A percentile compares a stretch with the other conserved stretches of the same genome.
Evolutionary conservation across 148 eudicot species (phyloP).

Genomic region (Vaccinium darrowii): DNA sequence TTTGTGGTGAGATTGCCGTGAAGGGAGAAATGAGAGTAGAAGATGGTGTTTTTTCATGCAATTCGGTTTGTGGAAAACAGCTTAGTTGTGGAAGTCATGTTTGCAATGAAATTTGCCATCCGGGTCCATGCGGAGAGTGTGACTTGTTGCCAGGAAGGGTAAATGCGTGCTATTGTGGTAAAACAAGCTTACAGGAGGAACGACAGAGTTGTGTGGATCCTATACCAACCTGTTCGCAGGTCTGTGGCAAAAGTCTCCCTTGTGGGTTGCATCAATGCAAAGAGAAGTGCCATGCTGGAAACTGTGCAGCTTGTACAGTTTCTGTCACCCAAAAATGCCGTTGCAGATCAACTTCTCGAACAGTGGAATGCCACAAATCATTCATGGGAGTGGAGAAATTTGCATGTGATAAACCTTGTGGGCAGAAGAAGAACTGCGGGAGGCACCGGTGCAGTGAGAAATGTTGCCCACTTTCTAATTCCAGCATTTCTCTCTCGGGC

Average conservation of each 20-base stretch:
- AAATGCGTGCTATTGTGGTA: constrained; percentile 83
- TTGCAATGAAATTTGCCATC: constrained; percentile 72
- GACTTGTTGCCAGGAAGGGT: constrained; percentile 63
- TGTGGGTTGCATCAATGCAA: constrained; percentile 70
- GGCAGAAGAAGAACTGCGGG: constrained; percentile 89
- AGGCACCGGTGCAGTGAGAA: constrained; percentile 97
- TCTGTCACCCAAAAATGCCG: constrained; percentile 77
- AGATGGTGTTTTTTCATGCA: constrained; percentile 77
- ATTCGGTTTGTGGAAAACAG: constrained; percentile 52
- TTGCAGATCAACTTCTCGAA: constrained; percentile 76
- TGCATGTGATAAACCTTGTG: constrained; percentile 85
- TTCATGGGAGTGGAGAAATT: constrained; percentile 40
- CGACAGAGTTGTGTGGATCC: constrained; percentile 77
- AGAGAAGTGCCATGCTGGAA: constrained; percentile 69
- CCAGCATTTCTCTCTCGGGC: constrained; percentile 33
- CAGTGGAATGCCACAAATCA: constrained; percentile 76
- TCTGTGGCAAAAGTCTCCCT: constrained; percentile 70
- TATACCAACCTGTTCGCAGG: constrained; percentile 69
- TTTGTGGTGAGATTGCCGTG: constrained; percentile 78
- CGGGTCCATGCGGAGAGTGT: constrained; percentile 93
- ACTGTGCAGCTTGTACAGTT: constrained; percentile 70
- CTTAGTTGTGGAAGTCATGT: constrained; percentile 70
- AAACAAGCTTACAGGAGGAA: constrained; percentile 50
- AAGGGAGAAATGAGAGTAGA: constrained; percentile 68
- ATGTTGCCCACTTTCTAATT: constrained; percentile 77